Evolutionary conservation across 2,329 filamentous ascomycete species (phyloP), one percentile per base, ranked within the genome.

Genomic region (Colletotrichum horii): DNA sequence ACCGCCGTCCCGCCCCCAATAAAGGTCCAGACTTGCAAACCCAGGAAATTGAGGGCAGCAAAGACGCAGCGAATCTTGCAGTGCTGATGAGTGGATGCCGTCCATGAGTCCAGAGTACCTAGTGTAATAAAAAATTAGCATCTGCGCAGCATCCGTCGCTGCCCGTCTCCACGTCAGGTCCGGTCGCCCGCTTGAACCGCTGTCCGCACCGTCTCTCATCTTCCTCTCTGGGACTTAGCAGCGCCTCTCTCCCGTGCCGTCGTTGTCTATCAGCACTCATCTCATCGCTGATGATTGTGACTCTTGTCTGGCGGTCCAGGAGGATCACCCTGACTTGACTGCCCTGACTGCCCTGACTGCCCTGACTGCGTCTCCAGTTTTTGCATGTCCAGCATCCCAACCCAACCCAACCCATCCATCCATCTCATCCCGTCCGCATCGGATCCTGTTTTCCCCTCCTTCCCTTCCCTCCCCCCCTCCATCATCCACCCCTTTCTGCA

Each of bases 1-100:
- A 76, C 70, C 74, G 34, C 43, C 55, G 36, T 62, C 68, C 72
- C 72, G 68, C 61, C 72, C 68, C 74, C 70, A 74, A 66, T 56
- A 4, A 30, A 7, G 52, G 56, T 69, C 65, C 65, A 61, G 66
- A 69, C 52, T 14, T 32, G 48, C 36, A 55, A 22, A 55, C 43
- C 43, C 30, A 58, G 67, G 67, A 70, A 30, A 70, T 70, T 70
- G 67, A 62, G 56, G 56, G 56, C 56, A 70, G 67, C 28, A 70
- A 38, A 61, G 60, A 70, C 34, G 14, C 52, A 30, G 8, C 48
- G n/a, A 36, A 26, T 30, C 55, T 28, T 28, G 55, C 16, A 56
- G 52, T 26, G 52, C 26, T 24, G 55, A 26, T 24, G 26, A 26
- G 15, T 28, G 52, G 55, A 58, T 24, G 22, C 24, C 24, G 26